phyloP scores from a whole-genome alignment of 257 asterid species.

The Gynochthodes officinalis region DNA sequence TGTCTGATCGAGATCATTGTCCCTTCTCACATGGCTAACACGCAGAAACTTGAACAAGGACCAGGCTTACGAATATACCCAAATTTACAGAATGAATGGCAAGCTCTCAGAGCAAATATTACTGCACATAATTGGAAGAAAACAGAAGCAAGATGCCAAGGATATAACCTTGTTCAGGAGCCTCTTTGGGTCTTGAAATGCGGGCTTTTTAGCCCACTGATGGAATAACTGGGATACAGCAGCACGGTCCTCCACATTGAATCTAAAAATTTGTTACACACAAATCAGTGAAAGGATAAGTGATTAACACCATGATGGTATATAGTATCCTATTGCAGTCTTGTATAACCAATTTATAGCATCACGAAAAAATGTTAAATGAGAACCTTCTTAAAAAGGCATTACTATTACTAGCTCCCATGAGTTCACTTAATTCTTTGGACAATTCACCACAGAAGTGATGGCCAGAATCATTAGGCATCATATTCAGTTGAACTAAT shows the following conservation, averaged over 20 bases:
- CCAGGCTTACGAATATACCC: not conserved
- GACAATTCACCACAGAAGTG: conserved; percentile 31
- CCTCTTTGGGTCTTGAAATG: conserved; percentile 92
- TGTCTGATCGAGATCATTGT: not conserved
- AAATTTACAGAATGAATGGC: not conserved
- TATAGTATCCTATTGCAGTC: not conserved
- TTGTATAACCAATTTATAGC: not conserved
- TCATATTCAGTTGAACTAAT: conserved; percentile 27
- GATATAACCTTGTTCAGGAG: conserved; percentile 71
- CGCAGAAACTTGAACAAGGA: not conserved
- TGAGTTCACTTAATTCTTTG: conserved; percentile 45
- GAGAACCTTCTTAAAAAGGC: conserved; percentile 76
- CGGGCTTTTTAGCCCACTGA: conserved; percentile 95
- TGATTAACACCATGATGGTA: conserved; percentile 5
- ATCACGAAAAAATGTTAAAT: not conserved
- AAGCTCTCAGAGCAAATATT: not conserved
- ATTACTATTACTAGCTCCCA: conserved; percentile 39
- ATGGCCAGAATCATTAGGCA: conserved; percentile 32
- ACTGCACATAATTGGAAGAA: not conserved
- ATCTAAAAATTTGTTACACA: conserved; percentile 41
- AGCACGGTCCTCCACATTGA: conserved; percentile 62
- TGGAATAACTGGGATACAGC: conserved; percentile 84
- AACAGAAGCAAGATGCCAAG: not conserved
- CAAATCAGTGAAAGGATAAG: not conserved
- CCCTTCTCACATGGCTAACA: not conserved